Percentiles rank a stretch among this genome's conserved stretches.
Evolutionary conservation across 2,329 filamentous ascomycete genomes (phyloP).

Genomic region (Cladobotryum protrusum): DNA sequence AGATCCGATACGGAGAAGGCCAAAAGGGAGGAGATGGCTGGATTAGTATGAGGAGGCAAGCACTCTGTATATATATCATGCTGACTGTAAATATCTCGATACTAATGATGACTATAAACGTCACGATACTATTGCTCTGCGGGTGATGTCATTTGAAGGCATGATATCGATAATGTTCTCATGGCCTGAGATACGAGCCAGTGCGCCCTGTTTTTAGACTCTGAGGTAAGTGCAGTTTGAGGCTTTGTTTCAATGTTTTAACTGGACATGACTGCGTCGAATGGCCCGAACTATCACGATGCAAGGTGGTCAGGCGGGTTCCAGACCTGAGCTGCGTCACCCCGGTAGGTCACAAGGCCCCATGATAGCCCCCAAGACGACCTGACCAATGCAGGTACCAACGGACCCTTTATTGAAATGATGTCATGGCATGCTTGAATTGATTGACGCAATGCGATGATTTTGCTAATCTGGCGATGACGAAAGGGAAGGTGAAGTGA

Average conservation of each 20-base stretch:
- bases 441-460: too few species aligned
- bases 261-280: background rate
- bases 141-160: constrained; percentile 10
- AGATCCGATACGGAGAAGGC: constrained; percentile 35
- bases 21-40: constrained; percentile 34
- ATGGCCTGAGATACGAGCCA: background rate
- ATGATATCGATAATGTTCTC: background rate
- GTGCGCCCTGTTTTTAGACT: background rate
- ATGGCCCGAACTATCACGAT: background rate
- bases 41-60: constrained; percentile 31
- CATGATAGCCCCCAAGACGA: too few species aligned
- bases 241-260: background rate
- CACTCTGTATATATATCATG: constrained; percentile 35
- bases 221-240: background rate
- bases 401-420: too few species aligned
- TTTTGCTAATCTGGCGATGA: too few species aligned
- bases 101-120: constrained; percentile 20
- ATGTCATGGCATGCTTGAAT: too few species aligned
- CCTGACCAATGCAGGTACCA: too few species aligned
- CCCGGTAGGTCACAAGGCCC: too few species aligned
- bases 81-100: constrained; percentile 33
- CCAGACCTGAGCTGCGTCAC: background rate
- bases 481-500: too few species aligned
- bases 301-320: background rate
- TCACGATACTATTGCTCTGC: background rate